A percentile compares a stretch with the other conserved stretches of the same genome.
phyloP scores from a whole-genome alignment of 208 protist species.

The Blastocrithidia nonstop region DNA sequence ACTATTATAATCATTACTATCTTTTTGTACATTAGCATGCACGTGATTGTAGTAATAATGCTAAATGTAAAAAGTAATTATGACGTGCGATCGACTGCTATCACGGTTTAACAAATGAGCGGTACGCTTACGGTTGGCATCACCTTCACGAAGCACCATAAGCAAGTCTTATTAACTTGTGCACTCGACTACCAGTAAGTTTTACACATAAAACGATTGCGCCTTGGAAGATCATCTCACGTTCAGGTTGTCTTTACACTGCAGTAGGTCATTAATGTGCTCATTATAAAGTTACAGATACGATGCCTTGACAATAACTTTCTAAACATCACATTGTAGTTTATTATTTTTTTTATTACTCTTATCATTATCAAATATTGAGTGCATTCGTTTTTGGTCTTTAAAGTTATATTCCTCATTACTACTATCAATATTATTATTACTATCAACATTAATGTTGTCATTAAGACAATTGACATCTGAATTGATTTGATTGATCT shows the following conservation, averaged over 20 bases:
- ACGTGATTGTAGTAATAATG: conserved; percentile 4
- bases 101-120: conserved; percentile 72
- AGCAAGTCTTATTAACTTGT: conserved; percentile 48
- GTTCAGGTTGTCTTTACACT: conserved; percentile 10
- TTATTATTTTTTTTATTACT: neutral
- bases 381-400: neutral
- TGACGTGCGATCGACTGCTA: conserved; percentile 80
- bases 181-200: conserved; percentile 71
- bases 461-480: neutral
- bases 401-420: neutral
- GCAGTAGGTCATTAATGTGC: conserved; percentile 68
- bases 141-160: conserved; percentile 67
- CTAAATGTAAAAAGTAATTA: conserved; percentile 80
- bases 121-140: conserved; percentile 52
- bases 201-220: conserved; percentile 73
- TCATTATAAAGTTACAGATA: conserved; percentile 86
- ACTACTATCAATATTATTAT: neutral
- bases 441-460: neutral
- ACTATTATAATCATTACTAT: too few species aligned
- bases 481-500: conserved; percentile 14
- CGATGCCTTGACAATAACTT: neutral
- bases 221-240: conserved; percentile 52
- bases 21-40: conserved; percentile 3
- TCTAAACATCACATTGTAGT: neutral
- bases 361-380: neutral